Evolutionary conservation across 192 early-diverging fungal genomes (phyloP), one percentile per base, ranked within the genome.

Genomic region (Podila epigama): DNA sequence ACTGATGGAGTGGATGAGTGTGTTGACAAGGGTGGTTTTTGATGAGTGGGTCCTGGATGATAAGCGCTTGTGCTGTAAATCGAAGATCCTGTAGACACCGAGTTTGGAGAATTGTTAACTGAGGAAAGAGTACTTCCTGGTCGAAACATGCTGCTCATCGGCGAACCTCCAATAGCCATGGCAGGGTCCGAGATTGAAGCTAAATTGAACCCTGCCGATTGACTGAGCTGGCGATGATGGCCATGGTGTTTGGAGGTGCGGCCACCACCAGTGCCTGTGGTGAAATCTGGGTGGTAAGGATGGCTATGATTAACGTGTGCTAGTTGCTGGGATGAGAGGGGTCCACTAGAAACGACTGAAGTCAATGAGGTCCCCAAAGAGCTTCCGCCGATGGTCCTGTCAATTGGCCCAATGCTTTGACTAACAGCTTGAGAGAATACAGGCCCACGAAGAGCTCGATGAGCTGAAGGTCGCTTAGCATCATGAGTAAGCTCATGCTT

Each of bases 401-500:
- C 58, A 1, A 48, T 28, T 36, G 59, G 61, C 10, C 42, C 42
- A 3, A 56, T 18, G 16, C 2, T 60, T 12, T n/a, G 59, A 42
- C 63, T 68, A 27, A 61, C n/a, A 18, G 25, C n/a, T 22, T 48
- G 44, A 2, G 44, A 22, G 44, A 48, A 68, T 34, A 65, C 66
- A 1, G 73, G 73, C 50, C 73, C 73, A 13, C 73, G 65, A 40
- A 77, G 28, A 13, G 73, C 66, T 22, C 66, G 33, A 52, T 63
- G 59, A 48, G 68, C 63, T n/a, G 52, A 63, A 10, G 33, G 42
- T 1, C 65, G 69, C 37, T 78, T 75, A 8, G 62, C 28, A 22
- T 83, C 79, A 58, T 89, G 88, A 7, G 80, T 69, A 39, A 83
- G 68, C 51, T 88, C 86, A 60, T 90, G 89, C 70, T 90, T 90